Evolutionary conservation across 2,329 filamentous ascomycete species (phyloP), one percentile per base, ranked within the genome.

Genomic region (Hyphodiscus sp.): DNA sequence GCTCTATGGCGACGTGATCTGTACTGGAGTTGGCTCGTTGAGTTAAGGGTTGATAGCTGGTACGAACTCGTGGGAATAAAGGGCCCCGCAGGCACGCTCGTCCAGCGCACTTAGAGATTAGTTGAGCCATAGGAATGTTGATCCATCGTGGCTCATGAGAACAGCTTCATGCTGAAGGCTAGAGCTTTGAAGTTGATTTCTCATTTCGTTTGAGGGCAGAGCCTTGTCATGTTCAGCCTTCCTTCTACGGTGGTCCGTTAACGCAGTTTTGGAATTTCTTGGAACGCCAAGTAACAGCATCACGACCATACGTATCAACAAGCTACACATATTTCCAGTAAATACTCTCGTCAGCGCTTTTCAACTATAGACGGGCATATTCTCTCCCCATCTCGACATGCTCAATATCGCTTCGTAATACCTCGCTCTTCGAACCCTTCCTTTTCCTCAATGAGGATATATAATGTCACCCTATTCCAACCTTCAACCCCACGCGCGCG

Each of bases 401-500:
- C 50, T 51, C 45, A 18, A 33, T 43, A 38, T 38, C 38, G 47
- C 50, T 16, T 43, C 15, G 43, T 54, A 54, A 48, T 56, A 13
- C n/a, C 41, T 30, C 41, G 42, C 30, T 30, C 33, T 42, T 20
- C 41, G 41, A 30, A 48, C 13, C 20, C 53, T 38, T n/a, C 16
- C 33, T 2, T 38, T 13, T n/a, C 33, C 33, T 38, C 33, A 38
- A 38, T 38, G 33, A 38, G 33, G 33, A 47, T 58, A 66, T 58
- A 66, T 46, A 47, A 68, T 67, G 65, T 62, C 61, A 58, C 63
- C 59, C 55, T 67, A 64, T 48, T 59, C 64, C 20, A 61, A 54
- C 43, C 58, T 65, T 16, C 62, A 66, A 50, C 61, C 63, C 10
- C 58, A 66, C 60, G 61, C 63, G 53, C 89, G 94, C 74, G 94